Percentiles rank a stretch among this genome's conserved stretches.
These are phyloP conservation scores for Colletotrichum incanum DNA, from an alignment of 2,329 filamentous ascomycete species.

Conservation along the genomic window DNA sequence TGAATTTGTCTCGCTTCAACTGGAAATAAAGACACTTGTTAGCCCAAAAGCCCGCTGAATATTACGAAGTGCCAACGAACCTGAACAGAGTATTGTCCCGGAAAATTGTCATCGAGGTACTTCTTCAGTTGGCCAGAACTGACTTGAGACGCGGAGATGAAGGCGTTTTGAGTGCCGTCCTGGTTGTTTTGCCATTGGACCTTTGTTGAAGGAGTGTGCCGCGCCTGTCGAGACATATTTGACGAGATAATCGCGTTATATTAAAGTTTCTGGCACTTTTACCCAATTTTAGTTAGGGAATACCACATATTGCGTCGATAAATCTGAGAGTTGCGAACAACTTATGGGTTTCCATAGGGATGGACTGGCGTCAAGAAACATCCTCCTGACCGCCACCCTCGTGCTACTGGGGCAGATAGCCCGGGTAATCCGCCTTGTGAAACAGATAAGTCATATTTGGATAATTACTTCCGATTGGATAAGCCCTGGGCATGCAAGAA, in stretches of 20 bases:
- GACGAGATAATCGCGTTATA: not conserved
- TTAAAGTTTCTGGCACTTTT: no score
- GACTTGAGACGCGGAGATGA: conserved; percentile 24
- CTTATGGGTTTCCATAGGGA: no score
- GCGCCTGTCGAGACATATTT: not conserved
- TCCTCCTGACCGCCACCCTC: no score
- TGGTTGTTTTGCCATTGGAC: conserved; percentile 23
- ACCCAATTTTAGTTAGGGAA: no score
- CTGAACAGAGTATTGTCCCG: conserved; percentile 28
- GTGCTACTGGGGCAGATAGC: no score
- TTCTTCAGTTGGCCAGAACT: conserved; percentile 30
- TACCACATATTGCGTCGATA: no score
- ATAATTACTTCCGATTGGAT: not conserved
- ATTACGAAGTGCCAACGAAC: not conserved
- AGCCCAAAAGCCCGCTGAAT: not conserved
- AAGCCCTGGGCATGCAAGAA: not conserved
- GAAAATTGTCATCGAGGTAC: conserved; percentile 19
- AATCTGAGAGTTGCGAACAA: no score
- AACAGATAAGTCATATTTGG: not conserved
- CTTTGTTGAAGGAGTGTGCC: conserved; percentile 4
- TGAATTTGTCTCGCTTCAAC: conserved; percentile 31
- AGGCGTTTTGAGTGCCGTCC: conserved; percentile 23
- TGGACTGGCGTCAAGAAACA: no score
- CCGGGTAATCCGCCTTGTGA: not conserved
- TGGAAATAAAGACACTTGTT: not conserved